Conservation (phyloP, 169 alveolate species). For the Plasmodium yoelii region DNA sequence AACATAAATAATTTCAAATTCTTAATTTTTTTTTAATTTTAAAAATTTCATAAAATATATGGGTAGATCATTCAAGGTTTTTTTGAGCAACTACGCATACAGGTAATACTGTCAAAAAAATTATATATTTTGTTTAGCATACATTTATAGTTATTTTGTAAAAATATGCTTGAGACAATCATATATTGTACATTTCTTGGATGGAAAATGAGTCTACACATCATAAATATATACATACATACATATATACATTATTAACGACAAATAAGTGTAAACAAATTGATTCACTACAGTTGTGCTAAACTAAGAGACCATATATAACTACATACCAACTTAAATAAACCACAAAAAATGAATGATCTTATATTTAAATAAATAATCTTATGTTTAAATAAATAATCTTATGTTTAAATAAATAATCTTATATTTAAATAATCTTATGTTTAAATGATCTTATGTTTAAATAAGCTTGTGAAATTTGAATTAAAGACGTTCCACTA, state of each 20-base stretch:
- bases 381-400: not conserved
- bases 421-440: not conserved
- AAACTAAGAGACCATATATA: not conserved
- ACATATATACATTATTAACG: too few relatives aligned
- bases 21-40: not conserved
- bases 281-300: too few relatives aligned
- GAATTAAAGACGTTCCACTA: not conserved
- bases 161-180: not conserved
- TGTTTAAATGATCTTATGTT: too few relatives aligned
- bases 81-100: conserved; percentile 64
- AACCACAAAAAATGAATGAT: not conserved
- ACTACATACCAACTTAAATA: not conserved
- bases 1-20: too few relatives aligned
- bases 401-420: not conserved
- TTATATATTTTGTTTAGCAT: not conserved
- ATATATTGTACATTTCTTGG: too few relatives aligned
- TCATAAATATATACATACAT: too few relatives aligned
- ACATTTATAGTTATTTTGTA: not conserved
- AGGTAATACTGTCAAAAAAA: conserved; percentile 22
- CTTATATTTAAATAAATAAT: not conserved
- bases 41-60: conserved; percentile 27
- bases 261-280: too few relatives aligned
- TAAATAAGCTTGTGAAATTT: too few relatives aligned
- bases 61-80: conserved; percentile 73
- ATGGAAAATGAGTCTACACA: too few relatives aligned